Percentiles rank a stretch among this genome's conserved stretches.
Evolutionary conservation across 106 monocot genomes (phyloP).

Genomic region (Posidonia australis): DNA sequence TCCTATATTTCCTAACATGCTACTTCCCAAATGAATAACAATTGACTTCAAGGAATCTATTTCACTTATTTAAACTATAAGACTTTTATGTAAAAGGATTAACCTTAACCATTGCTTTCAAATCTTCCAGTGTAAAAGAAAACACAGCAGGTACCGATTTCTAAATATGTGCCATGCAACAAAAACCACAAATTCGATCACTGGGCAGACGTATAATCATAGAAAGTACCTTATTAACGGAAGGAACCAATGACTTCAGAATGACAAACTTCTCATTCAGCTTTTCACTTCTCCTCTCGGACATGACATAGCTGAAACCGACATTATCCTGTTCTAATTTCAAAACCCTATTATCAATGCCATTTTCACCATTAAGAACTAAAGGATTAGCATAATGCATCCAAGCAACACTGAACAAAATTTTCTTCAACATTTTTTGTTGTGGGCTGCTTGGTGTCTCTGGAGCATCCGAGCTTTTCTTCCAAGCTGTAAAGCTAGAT

Average conservation of each 20-base stretch:
- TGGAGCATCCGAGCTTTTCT: not conserved
- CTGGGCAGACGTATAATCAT: too few relatives aligned
- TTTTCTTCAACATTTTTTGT: constrained; percentile 64
- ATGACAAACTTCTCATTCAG: constrained; percentile 72
- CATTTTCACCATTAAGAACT: constrained; percentile 15
- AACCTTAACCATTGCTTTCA: too few relatives aligned
- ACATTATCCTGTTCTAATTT: constrained; percentile 32
- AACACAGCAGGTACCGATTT: too few relatives aligned
- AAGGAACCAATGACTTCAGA: constrained; percentile 61
- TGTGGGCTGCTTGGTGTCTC: not conserved
- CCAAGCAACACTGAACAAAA: constrained; percentile 32
- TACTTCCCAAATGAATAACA: too few relatives aligned
- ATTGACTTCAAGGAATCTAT: too few relatives aligned
- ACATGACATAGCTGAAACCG: constrained; percentile 33
- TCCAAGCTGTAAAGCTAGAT: constrained; percentile 57
- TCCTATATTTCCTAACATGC: too few relatives aligned
- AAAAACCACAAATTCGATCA: too few relatives aligned
- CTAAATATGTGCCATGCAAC: too few relatives aligned
- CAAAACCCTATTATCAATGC: constrained; percentile 2
- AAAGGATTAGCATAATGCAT: not conserved
- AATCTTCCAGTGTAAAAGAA: too few relatives aligned
- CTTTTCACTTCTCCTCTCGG: constrained; percentile 67
- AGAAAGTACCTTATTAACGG: constrained; percentile 54
- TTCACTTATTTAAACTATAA: too few relatives aligned
- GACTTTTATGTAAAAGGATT: too few relatives aligned